Base-by-base conservation (phyloP, 495 filamentous ascomycete species). In the Letharia lupina region DNA sequence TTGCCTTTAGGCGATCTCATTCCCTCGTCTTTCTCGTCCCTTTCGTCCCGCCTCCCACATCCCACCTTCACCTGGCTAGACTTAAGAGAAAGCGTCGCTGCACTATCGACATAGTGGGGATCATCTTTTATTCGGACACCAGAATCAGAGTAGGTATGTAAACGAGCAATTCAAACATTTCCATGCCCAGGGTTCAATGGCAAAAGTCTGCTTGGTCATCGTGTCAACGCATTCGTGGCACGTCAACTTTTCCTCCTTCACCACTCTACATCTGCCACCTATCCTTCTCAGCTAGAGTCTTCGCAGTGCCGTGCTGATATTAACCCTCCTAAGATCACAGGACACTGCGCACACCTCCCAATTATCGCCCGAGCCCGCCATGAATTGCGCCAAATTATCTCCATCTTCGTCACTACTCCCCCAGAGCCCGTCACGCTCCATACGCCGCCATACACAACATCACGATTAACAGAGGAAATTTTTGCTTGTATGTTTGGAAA, bases 31-130 rank as follows among this genome's bases (percentile, higher is more conserved):
- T 4, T 39, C 37, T 39, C 37, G 1, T 39, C 37, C 37, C 37
- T 39, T 50, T 65, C 63, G 18, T 65, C 40, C 50, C 50, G 63
- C 63, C 39, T 16, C 44, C 40, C 10, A 20, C 63, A 33, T 58
- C 52, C 52, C 63, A 54, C 50, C 39, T 58, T 45, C 23, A 39
- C 40, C 50, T 50, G 47, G 47, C 47, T 23, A 50, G 47, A 50
- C n/a, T 6, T 12, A 50, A 4, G n/a, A 50, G 47, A 28, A 48
- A 50, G 10, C 28, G 47, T n/a, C 47, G 47, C 47, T 50, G n/a
- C 47, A 50, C n/a, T n/a, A 28, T 37, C 62, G 39, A 44, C 62
- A 59, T 65, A 28, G 50, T 54, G 28, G 28, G 28, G 9, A 52
- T 54, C 50, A 54, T 54, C 50, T 23, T 9, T 5, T 6, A 2